Percentiles rank a stretch among this genome's conserved stretches.
Evolutionary conservation across 2,329 filamentous ascomycete species (phyloP).

Genomic region (Aspergillus viridinutans): DNA sequence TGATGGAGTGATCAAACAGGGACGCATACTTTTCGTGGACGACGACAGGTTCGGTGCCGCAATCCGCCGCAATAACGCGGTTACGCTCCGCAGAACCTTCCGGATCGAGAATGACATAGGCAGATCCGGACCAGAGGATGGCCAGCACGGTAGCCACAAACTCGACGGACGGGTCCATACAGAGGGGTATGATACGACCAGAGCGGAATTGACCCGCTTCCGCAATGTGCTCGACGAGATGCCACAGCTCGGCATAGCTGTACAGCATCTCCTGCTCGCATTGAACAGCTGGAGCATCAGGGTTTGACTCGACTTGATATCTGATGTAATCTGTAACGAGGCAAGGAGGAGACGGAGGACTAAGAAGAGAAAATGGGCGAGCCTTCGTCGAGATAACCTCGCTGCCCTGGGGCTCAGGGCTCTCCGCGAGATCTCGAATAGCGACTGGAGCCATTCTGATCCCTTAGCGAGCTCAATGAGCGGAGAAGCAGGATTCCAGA

Average conservation of each 20-base stretch:
- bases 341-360: background rate
- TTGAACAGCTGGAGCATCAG: background rate
- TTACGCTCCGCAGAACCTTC: background rate
- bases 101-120: background rate
- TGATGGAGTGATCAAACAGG: background rate
- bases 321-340: background rate
- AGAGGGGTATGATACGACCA: background rate
- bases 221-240: background rate
- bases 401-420: background rate
- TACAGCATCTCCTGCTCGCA: background rate
- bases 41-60: background rate
- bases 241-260: background rate
- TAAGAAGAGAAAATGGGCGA: background rate
- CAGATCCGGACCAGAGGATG: background rate
- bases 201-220: background rate
- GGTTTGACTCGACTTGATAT: background rate
- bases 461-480: background rate
- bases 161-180: background rate
- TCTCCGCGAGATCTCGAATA: background rate
- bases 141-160: background rate
- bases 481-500: background rate
- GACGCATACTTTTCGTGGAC: background rate
- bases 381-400: background rate
- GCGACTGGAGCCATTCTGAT: background rate
- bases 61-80: background rate